Conservation (phyloP, 2,329 filamentous ascomycete genomes). For the Phaeosphaeriaceae sp. region DNA sequence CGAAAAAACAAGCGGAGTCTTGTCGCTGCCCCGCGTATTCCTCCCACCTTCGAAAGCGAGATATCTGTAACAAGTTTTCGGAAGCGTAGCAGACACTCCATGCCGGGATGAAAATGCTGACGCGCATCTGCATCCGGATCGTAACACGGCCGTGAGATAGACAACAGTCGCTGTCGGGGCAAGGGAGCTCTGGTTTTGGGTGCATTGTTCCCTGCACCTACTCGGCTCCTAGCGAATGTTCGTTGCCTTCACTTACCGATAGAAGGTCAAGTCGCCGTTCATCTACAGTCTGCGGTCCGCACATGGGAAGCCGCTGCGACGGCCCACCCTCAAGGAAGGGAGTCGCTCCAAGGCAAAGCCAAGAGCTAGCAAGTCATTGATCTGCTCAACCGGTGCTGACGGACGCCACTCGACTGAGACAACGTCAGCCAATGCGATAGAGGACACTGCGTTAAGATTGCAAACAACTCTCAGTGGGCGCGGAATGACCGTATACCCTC, state of each 20-base stretch:
- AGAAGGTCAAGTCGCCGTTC: slow-evolving; percentile 2
- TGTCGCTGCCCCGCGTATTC: slow-evolving; percentile 9
- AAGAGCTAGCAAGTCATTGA: not conserved
- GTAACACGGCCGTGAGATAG: not conserved
- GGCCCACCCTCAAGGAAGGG: not conserved
- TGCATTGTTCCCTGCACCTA: not conserved
- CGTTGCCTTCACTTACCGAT: not conserved
- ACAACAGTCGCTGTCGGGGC: not conserved
- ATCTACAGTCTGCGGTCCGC: not conserved
- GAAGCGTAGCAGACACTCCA: not conserved
- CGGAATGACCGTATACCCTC: not conserved
- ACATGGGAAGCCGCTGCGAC: not conserved
- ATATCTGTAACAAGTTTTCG: not conserved
- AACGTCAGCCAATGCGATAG: not conserved
- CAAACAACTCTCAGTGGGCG: not conserved
- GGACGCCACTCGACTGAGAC: not conserved
- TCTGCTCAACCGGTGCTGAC: not conserved
- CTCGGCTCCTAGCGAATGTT: not conserved
- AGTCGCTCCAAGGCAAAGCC: not conserved
- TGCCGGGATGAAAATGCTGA: not conserved
- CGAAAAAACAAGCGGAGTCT: not conserved
- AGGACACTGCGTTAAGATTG: not conserved
- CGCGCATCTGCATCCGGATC: not conserved
- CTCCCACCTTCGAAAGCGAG: not conserved
- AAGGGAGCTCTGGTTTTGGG: not conserved